Base-by-base conservation (phyloP, 2,329 filamentous ascomycete genomes). In the Leptographium flavum region DNA sequence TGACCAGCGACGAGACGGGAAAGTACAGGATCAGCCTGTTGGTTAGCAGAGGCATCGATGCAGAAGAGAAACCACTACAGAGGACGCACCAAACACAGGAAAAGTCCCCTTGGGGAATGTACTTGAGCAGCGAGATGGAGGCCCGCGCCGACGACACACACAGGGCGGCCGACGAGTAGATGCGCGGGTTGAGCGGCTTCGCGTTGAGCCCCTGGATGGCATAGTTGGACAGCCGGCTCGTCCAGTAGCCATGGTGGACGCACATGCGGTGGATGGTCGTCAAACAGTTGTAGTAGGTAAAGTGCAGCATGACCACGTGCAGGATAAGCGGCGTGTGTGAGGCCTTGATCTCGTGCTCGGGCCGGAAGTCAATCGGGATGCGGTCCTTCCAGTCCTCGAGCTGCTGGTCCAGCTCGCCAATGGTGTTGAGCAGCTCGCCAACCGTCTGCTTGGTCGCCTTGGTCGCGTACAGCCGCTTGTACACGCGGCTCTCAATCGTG, bases 181-280 rank as follows among this genome's bases (percentile, higher is more conserved):
- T 85, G 53, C 92, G 73, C 0, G 92, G 92, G 58, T 96, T 98
- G 45, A 98, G 65, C 1, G 92, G 88, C 51, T 83, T 75, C 0
- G 88, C 82, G 60, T 96, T 96, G 36, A 95, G 69, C 1, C 92
- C 92, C 60, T 94, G 86, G 46, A 96, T 92, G 15, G 92, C 92
- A 57, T 87, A 96, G 56, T 96, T 90, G 32, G 88, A 94, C 35
- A 98, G 66, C 32, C 92, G 78, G 57, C 86, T 95, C 1, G 90
- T 96, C 92, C 92, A 98, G 64, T 94, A 95, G 14, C 92, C 92
- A 58, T 95, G 88, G 56, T 96, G 92, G 27, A 96, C 84, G 36
- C 87, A 94, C 92, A 96, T 98, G 43, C 92, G 85, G 60, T 98
- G 92, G 52, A 98, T 95, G 0, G 92, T 98, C 1, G 90, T 95